Conservation (phyloP, 345 rosid species). For the Populus simonii region DNA sequence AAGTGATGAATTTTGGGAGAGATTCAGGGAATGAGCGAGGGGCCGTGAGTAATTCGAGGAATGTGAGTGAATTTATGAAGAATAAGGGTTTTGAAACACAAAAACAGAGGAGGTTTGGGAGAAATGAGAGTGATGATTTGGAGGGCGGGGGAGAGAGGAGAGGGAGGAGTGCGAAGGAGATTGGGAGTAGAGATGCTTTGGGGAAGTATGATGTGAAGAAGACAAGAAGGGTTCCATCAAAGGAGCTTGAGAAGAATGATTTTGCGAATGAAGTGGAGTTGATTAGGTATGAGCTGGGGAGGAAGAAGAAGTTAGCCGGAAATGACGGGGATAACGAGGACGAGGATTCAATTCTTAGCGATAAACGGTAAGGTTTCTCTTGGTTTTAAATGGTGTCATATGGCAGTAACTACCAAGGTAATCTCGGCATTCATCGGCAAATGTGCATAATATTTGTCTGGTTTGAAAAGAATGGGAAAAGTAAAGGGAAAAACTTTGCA, state of each 20-base stretch:
- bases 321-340: conserved; percentile 21
- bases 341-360: conserved; percentile 55
- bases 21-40: conserved; percentile 16
- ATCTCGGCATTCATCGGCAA: neutral
- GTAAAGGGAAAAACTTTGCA: neutral
- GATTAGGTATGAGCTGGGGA: conserved; percentile 58
- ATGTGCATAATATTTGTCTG: neutral
- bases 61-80: conserved; percentile 1
- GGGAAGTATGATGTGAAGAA: conserved; percentile 69
- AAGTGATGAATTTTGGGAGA: conserved; percentile 22
- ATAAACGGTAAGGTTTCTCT: conserved; percentile 43
- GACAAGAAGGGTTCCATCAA: conserved; percentile 60
- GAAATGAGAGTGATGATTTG: conserved; percentile 47
- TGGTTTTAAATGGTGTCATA: neutral
- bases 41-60: neutral
- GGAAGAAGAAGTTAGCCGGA: conserved; percentile 41
- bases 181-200: conserved; percentile 70
- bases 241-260: conserved; percentile 47
- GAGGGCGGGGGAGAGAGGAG: conserved; percentile 37
- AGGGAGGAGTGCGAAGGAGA: conserved; percentile 46
- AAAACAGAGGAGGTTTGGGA: conserved; percentile 38
- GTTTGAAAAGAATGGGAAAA: neutral
- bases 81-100: conserved; percentile 16
- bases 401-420: neutral
- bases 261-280: conserved; percentile 51